These are phyloP conservation scores for Camillea tinctor DNA, from an alignment of 2,329 filamentous ascomycete genomes.

Conservation along the genomic window DNA sequence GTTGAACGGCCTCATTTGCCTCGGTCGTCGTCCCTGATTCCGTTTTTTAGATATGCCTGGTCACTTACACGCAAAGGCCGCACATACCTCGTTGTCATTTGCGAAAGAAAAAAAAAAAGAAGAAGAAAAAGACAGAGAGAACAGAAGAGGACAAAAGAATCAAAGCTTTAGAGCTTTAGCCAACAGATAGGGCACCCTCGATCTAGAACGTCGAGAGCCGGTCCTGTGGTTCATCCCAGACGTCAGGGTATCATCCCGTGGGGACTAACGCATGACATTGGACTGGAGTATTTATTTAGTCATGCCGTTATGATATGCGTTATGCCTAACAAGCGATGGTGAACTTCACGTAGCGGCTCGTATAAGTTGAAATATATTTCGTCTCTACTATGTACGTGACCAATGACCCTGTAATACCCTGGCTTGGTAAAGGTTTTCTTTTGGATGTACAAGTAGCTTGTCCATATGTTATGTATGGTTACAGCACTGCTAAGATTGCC, in stretches of 20 bases:
- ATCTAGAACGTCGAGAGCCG: too few relatives aligned
- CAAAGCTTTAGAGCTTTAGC: too few relatives aligned
- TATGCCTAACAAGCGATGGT: background rate
- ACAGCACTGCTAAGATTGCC: background rate
- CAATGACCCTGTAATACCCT: too few relatives aligned
- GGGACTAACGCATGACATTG: constrained; percentile 20
- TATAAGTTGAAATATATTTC: background rate
- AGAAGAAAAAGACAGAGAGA: too few relatives aligned
- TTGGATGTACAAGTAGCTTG: background rate
- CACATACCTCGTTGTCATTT: background rate
- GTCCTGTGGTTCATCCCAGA: constrained; percentile 9
- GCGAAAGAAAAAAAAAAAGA: too few relatives aligned
- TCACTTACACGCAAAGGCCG: background rate
- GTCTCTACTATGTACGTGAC: background rate
- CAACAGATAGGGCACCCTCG: too few relatives aligned
- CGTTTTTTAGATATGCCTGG: background rate
- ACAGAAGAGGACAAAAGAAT: too few relatives aligned
- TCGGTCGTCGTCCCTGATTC: background rate
- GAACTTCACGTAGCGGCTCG: background rate
- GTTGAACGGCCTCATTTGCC: background rate
- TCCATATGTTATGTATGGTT: background rate
- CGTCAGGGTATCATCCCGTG: constrained; percentile 23
- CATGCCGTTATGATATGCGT: background rate
- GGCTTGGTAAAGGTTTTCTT: too few relatives aligned
- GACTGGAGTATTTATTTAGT: background rate